These are phyloP conservation scores for Trichoderma parareesei DNA, from an alignment of 495 filamentous ascomycete species.

Conservation along the genomic window DNA sequence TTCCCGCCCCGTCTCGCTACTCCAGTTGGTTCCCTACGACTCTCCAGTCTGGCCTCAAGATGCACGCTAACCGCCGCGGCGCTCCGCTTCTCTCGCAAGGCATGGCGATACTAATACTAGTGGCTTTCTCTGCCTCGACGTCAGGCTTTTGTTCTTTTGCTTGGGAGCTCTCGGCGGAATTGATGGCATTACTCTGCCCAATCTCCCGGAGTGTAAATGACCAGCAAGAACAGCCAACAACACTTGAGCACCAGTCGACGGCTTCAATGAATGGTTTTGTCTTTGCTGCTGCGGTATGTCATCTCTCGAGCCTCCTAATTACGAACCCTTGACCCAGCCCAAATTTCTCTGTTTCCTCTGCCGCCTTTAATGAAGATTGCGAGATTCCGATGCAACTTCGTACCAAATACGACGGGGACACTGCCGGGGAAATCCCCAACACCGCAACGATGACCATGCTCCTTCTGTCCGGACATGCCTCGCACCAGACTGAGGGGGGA, in stretches of 20 bases:
- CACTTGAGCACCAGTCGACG: background rate
- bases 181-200: background rate
- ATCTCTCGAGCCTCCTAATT: background rate
- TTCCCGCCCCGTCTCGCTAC: too few relatives aligned
- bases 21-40: background rate
- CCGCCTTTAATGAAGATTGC: background rate
- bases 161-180: background rate
- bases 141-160: background rate
- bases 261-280: too few relatives aligned
- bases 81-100: slow-evolving; percentile 5
- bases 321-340: background rate
- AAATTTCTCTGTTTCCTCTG: background rate
- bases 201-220: background rate
- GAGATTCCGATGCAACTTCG: too few relatives aligned
- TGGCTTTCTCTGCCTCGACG: background rate
- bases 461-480: background rate
- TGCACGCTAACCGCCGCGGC: background rate
- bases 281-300: background rate
- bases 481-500: too few relatives aligned
- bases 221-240: background rate
- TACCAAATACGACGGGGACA: too few relatives aligned
- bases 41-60: background rate
- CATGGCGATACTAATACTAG: slow-evolving; percentile 5
- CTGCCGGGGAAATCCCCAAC: too few relatives aligned
- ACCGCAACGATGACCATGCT: too few relatives aligned